phyloP scores from a whole-genome alignment of 2,329 filamentous ascomycete species.

The Penicillium sp. region DNA sequence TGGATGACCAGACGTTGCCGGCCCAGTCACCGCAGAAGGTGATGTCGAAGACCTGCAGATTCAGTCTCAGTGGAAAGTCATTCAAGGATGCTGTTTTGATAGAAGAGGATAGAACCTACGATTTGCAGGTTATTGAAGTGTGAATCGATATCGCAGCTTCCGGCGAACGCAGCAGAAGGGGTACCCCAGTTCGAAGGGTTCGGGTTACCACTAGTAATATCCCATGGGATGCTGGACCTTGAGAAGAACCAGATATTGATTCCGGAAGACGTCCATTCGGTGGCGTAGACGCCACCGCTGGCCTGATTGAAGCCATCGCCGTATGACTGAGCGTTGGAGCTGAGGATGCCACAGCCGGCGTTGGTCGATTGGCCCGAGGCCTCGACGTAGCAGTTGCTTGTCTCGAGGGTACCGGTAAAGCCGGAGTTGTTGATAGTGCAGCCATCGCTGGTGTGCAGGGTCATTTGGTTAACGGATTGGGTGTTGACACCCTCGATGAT shows the following conservation, averaged over 20 bases:
- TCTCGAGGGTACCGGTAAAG: conserved; percentile 50
- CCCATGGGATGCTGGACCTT: conserved; percentile 63
- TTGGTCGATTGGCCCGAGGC: conserved; percentile 47
- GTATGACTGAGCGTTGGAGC: conserved; percentile 55
- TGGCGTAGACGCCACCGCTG: conserved; percentile 70
- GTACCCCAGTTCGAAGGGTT: conserved; percentile 68
- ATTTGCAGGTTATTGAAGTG: conserved; percentile 75
- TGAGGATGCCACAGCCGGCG: conserved; percentile 62
- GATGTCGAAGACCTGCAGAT: conserved; percentile 61
- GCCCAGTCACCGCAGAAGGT: conserved; percentile 91
- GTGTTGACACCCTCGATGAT: conserved; percentile 77
- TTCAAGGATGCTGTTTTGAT: neutral
- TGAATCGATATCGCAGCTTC: conserved; percentile 68
- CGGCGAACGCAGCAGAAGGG: conserved; percentile 68
- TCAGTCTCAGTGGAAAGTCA: conserved; percentile 3
- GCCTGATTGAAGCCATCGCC: conserved; percentile 70
- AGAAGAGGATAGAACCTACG: conserved; percentile 32
- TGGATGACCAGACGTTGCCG: conserved; percentile 64
- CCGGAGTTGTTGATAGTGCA: conserved; percentile 60
- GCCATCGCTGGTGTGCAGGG: conserved; percentile 65
- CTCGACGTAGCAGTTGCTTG: conserved; percentile 60
- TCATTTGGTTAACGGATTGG: conserved; percentile 60
- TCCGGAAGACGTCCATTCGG: conserved; percentile 70
- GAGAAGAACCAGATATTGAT: conserved; percentile 86
- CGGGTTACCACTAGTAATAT: conserved; percentile 62